Conservation (phyloP, 345 rosid genomes). For the Durio zibethinus region DNA sequence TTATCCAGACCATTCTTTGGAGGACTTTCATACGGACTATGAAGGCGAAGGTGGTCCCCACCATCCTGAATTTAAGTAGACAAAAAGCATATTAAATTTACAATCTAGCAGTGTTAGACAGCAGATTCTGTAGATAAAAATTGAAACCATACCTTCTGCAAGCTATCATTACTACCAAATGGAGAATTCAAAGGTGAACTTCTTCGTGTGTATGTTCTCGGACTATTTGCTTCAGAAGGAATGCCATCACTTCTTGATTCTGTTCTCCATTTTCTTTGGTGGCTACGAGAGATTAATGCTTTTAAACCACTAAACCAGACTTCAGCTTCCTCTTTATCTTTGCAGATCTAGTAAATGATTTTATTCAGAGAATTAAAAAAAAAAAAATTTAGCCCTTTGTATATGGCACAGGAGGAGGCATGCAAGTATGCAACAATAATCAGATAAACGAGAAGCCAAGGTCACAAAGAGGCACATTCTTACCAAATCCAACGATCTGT, state of each 20-base stretch:
- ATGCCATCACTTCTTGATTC: slow-evolving; percentile 76
- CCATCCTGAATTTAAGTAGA: slow-evolving; percentile 55
- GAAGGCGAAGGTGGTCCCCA: slow-evolving; percentile 67
- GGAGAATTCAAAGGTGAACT: slow-evolving; percentile 88
- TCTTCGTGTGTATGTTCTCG: slow-evolving; percentile 81
- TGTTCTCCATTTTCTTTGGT: slow-evolving; percentile 56
- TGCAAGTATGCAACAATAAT: slow-evolving; percentile 3
- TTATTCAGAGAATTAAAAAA: neutral
- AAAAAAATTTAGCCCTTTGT: neutral
- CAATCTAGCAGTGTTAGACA: slow-evolving; percentile 16
- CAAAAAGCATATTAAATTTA: slow-evolving; percentile 14
- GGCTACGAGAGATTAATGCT: slow-evolving; percentile 63
- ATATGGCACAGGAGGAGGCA: neutral
- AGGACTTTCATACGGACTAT: slow-evolving; percentile 94
- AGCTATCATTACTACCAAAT: slow-evolving; percentile 81
- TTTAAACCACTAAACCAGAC: slow-evolving; percentile 82
- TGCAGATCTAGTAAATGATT: slow-evolving; percentile 53
- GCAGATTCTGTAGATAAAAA: neutral
- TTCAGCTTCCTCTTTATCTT: slow-evolving; percentile 85
- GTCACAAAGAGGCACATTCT: slow-evolving; percentile 18
- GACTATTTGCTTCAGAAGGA: slow-evolving; percentile 80
- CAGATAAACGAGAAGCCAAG: slow-evolving; percentile 18
- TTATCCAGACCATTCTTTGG: slow-evolving; percentile 88
- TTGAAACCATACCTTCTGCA: slow-evolving; percentile 64
- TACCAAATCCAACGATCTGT: slow-evolving; percentile 94